A percentile compares a stretch with the other conserved stretches of the same genome.
phyloP scores from a whole-genome alignment of 2,329 filamentous ascomycete genomes.

The Didymella segeticola region DNA sequence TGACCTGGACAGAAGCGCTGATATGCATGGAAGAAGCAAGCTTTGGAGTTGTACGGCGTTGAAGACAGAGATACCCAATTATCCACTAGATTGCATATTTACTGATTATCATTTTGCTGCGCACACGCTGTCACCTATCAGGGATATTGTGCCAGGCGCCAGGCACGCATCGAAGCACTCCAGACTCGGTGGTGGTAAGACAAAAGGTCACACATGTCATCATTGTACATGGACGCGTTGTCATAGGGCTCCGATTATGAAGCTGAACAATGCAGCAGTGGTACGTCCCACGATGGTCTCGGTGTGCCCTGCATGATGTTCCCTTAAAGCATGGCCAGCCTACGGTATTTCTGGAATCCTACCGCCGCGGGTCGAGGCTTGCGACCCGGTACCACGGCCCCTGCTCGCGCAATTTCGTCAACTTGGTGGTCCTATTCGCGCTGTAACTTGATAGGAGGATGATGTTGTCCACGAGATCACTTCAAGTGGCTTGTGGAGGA shows the following conservation, averaged over 20 bases:
- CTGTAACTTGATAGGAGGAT: conserved; percentile 9
- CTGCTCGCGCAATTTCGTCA: not conserved
- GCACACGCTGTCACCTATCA: too few species aligned
- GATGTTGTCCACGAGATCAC: conserved; percentile 29
- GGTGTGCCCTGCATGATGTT: conserved; percentile 4
- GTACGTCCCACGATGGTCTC: not conserved
- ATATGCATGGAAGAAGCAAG: not conserved
- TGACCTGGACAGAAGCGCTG: too few species aligned
- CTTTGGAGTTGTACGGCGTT: not conserved
- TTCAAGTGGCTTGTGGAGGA: not conserved
- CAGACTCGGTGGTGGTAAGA: not conserved
- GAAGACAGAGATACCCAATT: conserved; percentile 1
- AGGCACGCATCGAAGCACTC: not conserved
- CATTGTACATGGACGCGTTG: not conserved
- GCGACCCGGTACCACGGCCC: not conserved
- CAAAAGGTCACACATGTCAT: not conserved
- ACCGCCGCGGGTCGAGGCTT: not conserved
- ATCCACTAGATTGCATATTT: not conserved
- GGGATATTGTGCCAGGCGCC: not conserved
- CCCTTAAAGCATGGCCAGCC: not conserved
- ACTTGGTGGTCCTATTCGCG: not conserved
- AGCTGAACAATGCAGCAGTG: conserved; percentile 1
- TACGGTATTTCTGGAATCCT: not conserved
- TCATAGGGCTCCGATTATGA: not conserved
- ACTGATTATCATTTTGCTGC: not conserved